These are phyloP conservation scores for Cutaneotrichosporon sp. DNA, from an alignment of 1,284 basidiomycete species.

Conservation along the genomic window DNA sequence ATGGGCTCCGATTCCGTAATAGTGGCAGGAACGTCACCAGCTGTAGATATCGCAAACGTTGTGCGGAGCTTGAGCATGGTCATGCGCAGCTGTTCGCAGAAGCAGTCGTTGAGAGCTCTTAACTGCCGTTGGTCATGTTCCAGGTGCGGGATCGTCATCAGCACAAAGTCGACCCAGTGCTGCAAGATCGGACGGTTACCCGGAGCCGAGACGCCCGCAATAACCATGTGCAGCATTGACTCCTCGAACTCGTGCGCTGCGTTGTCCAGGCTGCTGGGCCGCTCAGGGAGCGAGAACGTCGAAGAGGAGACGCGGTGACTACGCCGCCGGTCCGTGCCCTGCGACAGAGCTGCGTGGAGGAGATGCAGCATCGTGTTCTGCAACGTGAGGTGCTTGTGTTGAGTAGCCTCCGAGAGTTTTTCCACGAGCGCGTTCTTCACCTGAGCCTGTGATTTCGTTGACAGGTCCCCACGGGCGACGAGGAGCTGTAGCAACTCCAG, in stretches of 20 bases:
- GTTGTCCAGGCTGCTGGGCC: background rate
- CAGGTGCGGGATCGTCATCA: constrained; percentile 76
- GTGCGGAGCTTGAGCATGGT: constrained; percentile 54
- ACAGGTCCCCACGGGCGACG: constrained; percentile 73
- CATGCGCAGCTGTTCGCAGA: constrained; percentile 70
- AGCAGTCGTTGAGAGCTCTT: constrained; percentile 74
- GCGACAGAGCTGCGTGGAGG: constrained; percentile 77
- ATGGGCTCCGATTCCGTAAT: constrained; percentile 79
- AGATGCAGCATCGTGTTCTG: constrained; percentile 92
- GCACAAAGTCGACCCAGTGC: constrained; percentile 94
- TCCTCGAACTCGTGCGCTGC: constrained; percentile 33
- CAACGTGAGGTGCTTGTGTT: constrained; percentile 68
- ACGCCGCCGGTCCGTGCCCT: constrained; percentile 50
- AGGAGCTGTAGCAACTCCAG: constrained; percentile 81
- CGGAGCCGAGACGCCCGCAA: constrained; percentile 71
- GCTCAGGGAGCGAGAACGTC: constrained; percentile 25
- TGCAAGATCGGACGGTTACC: constrained; percentile 77
- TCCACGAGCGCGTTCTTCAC: constrained; percentile 71
- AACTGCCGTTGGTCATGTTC: constrained; percentile 61
- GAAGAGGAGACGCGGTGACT: constrained; percentile 32
- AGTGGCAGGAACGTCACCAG: constrained; percentile 37
- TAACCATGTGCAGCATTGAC: constrained; percentile 69
- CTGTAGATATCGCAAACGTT: constrained; percentile 48
- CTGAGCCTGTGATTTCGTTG: constrained; percentile 60
- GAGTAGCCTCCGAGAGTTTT: constrained; percentile 72